phyloP scores from a whole-genome alignment of 148 eudicot genomes.

The Camellia sinensis region DNA sequence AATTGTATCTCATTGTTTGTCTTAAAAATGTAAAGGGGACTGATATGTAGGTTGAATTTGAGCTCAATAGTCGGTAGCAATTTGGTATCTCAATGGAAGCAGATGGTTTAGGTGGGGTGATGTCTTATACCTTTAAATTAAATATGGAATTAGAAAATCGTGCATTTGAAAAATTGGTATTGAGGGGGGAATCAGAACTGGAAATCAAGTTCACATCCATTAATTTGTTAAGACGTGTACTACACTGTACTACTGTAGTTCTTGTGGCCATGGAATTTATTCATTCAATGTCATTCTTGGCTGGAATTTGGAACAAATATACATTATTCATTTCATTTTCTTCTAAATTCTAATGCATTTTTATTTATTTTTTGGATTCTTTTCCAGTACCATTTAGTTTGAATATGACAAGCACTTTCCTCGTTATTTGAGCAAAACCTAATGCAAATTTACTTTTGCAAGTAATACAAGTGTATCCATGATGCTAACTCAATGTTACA shows the following conservation, averaged over 20 bases:
- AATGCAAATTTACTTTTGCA: neutral
- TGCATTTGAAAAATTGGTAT: neutral
- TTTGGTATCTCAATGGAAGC: neutral
- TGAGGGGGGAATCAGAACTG: neutral
- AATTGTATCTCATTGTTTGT: neutral
- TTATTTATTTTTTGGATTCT: neutral
- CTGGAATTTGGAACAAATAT: neutral
- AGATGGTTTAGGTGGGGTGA: constrained; percentile 1
- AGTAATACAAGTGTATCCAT: neutral
- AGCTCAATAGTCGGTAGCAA: neutral
- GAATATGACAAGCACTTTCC: neutral
- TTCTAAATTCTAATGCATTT: neutral
- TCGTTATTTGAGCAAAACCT: neutral
- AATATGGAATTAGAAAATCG: constrained; percentile 3
- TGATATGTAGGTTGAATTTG: neutral
- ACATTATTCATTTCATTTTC: neutral
- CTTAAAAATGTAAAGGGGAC: neutral
- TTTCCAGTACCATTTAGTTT: neutral
- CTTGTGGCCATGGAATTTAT: neutral
- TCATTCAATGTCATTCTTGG: neutral
- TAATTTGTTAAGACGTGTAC: no score
- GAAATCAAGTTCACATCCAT: neutral
- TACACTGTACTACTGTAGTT: neutral
- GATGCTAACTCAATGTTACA: neutral
- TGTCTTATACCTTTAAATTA: neutral